Percentiles rank a stretch among this genome's conserved stretches.
phyloP scores from a whole-genome alignment of 495 filamentous ascomycete genomes.

The Schizothecium vesticola region DNA sequence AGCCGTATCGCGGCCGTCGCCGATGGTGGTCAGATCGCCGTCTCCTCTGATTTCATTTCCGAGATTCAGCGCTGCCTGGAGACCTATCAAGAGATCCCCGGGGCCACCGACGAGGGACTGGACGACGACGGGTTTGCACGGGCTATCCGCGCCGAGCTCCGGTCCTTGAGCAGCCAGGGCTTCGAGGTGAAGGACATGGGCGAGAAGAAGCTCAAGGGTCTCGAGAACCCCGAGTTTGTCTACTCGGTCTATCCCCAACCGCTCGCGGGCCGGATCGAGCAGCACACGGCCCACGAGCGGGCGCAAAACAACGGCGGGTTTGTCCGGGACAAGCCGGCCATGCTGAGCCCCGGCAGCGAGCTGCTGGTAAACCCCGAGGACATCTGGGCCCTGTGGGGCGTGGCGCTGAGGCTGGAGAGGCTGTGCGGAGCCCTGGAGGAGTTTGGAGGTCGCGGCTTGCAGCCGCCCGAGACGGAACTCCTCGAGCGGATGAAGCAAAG shows the following conservation, averaged over 20 bases:
- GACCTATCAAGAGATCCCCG: constrained; percentile 68
- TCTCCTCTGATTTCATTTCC: constrained; percentile 91
- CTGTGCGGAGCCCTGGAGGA: constrained; percentile 81
- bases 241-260: constrained; percentile 89
- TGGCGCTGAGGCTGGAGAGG: constrained; percentile 85
- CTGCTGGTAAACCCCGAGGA: constrained; percentile 69
- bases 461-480: constrained; percentile 72
- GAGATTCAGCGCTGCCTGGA: constrained; percentile 91
- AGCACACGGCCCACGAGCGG: constrained; percentile 51
- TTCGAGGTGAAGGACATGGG: constrained; percentile 97
- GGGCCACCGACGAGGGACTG: constrained; percentile 60
- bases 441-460: constrained; percentile 48
- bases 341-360: constrained; percentile 44
- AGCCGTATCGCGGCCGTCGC: constrained; percentile 87
- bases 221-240: constrained; percentile 95
- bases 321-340: constrained; percentile 42
- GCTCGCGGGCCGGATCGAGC: constrained; percentile 69
- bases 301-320: constrained; percentile 29
- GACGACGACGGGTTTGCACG: constrained; percentile 65
- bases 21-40: constrained; percentile 96
- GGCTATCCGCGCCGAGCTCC: constrained; percentile 80
- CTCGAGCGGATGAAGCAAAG: constrained; percentile 76
- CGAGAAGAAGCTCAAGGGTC: constrained; percentile 86
- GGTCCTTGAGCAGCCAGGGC: constrained; percentile 81
- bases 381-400: constrained; percentile 85